Evolutionary conservation across 1,284 basidiomycete genomes (phyloP).

Genomic region (Moesziomyces aphidis): DNA sequence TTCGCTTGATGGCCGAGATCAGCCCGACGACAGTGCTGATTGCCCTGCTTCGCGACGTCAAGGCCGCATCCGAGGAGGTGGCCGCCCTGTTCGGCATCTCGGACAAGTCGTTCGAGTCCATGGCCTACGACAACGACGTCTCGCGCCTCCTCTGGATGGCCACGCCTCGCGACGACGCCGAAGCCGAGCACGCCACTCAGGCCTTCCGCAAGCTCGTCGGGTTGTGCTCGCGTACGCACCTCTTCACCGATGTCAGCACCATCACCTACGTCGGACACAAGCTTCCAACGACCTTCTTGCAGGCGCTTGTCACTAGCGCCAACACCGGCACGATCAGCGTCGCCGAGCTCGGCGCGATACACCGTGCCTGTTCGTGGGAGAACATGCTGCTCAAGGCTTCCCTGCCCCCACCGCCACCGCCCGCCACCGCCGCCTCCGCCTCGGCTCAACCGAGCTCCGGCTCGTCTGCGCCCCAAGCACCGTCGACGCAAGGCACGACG

Average conservation of each 20-base stretch:
- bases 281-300: constrained; percentile 79
- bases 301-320: constrained; percentile 65
- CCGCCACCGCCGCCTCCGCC: constrained; percentile 1
- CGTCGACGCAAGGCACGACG: background rate
- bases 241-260: constrained; percentile 91
- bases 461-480: constrained; percentile 1
- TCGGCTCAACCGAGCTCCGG: constrained; percentile 11
- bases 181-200: constrained; percentile 73
- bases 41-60: constrained; percentile 79
- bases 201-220: constrained; percentile 82
- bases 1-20: constrained; percentile 88
- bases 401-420: constrained; percentile 31
- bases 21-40: constrained; percentile 81
- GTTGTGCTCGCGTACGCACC: constrained; percentile 81
- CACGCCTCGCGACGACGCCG: constrained; percentile 60
- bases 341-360: constrained; percentile 80
- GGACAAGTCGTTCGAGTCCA: constrained; percentile 29
- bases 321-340: constrained; percentile 75
- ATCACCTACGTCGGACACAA: constrained; percentile 82
- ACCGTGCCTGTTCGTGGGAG: constrained; percentile 87
- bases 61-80: constrained; percentile 78
- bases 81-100: constrained; percentile 75
- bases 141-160: constrained; percentile 46
- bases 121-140: constrained; percentile 32
- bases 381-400: constrained; percentile 78